Evolutionary conservation across 805 yeast species (phyloP), one percentile per base, ranked within the genome.

Genomic region (Lachancea cidri): DNA sequence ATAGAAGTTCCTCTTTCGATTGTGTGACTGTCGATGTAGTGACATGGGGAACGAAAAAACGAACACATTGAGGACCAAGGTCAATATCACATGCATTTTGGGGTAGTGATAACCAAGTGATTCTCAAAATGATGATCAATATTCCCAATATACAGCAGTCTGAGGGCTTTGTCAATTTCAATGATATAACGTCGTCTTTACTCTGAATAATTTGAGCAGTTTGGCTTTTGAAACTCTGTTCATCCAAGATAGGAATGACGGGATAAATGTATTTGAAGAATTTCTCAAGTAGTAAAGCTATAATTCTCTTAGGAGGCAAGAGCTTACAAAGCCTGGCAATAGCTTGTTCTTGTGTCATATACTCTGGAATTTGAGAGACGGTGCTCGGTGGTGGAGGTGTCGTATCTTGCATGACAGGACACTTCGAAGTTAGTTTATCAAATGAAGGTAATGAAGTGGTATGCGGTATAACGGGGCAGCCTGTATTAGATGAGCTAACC

Each of bases 211-310:
- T 62, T 38, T 56, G 57, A 37, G 45, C 50, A 20, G 57, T 52
- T 44, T 58, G 65, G 22, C 47, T 44, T 39, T 56, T 60, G 66
- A 65, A 39, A 50, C 63, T 54, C 39, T 46, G 55, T 41, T 82
- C 86, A 57, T 82, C 87, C 25, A 82, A 60, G 46, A 74, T 78
- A 2, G 93, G 89, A 50, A 82, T 67, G 42, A 74, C 79, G 11
- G 84, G 73, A 55, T 83, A 83, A 4, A 82, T 60, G 25, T 71
- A 67, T 8, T 68, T 69, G 54, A 83, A 83, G 47, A 76, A 83
- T 47, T 79, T 65, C 44, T 79, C 77, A 20, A 82, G 62, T 36
- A 79, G 64, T 34, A 70, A 52, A 76, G 83, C 76, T 6, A 81
- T 67, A 1, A 77, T 70, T 43, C 67, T 69, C 49, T 74, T 73